Percentiles rank a stretch among this genome's conserved stretches.
These are phyloP conservation scores for Xylariaceae sp. DNA, from an alignment of 2,329 filamentous ascomycete species.

Conservation along the genomic window DNA sequence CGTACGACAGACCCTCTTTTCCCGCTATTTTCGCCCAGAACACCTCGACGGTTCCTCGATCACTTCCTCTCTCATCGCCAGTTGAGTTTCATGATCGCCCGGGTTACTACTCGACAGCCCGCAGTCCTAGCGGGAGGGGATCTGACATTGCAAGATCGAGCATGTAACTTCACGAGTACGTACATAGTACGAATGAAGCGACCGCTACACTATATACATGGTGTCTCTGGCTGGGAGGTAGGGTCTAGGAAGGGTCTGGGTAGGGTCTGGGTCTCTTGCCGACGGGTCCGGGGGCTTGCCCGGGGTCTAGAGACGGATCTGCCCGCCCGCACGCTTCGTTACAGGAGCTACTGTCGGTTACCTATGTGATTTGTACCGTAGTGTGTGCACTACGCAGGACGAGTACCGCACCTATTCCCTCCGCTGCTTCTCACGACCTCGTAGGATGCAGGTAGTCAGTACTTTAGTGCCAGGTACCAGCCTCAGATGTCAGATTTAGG, in stretches of 20 bases:
- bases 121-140: no score
- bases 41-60: background rate
- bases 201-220: background rate
- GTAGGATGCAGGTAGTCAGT: background rate
- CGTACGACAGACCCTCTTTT: no score
- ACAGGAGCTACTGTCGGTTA: background rate
- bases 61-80: background rate
- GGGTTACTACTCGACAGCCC: no score
- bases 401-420: no score
- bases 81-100: background rate
- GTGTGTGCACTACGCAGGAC: background rate
- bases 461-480: background rate
- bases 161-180: background rate
- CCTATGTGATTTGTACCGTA: background rate
- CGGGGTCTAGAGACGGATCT: slow-evolving; percentile 4
- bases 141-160: background rate
- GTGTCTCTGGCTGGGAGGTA: background rate
- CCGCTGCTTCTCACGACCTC: background rate
- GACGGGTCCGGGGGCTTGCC: slow-evolving; percentile 2
- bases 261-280: background rate
- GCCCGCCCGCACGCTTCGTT: slow-evolving; percentile 1
- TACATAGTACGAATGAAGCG: background rate
- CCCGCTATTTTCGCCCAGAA: slow-evolving; percentile 7
- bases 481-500: background rate
- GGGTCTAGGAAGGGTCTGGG: background rate